Conservation (phyloP, 2,329 filamentous ascomycete species). For the Colletotrichum gloeosporioides region DNA sequence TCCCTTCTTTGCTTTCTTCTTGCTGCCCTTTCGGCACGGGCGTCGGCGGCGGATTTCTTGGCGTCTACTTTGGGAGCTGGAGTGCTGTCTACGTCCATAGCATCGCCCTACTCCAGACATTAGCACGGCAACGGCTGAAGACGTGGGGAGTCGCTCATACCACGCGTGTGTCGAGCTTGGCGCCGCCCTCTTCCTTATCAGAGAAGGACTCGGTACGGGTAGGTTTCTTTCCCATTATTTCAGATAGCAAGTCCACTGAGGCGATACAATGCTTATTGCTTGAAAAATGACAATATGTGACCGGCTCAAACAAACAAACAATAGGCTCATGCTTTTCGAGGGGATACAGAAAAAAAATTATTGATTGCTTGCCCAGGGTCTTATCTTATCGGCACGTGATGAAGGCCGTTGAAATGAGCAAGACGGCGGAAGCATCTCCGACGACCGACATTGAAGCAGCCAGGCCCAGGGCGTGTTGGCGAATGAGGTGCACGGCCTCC, state of each 20-base stretch:
- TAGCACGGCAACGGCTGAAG: not conserved
- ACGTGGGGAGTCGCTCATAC: slow-evolving; percentile 1
- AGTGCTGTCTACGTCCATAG: slow-evolving; percentile 13
- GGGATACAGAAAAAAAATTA: not conserved
- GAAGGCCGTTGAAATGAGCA: not conserved
- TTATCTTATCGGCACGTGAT: slow-evolving; percentile 20
- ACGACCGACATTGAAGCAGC: not conserved
- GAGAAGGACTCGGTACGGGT: slow-evolving; percentile 1
- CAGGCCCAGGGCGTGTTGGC: not conserved
- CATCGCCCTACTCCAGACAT: not conserved
- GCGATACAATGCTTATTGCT: not conserved
- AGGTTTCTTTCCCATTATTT: slow-evolving; percentile 4
- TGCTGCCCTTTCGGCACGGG: slow-evolving; percentile 15
- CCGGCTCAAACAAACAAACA: not conserved
- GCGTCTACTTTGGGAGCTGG: slow-evolving; percentile 1
- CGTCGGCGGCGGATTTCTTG: slow-evolving; percentile 6
- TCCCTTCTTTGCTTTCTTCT: slow-evolving; percentile 16
- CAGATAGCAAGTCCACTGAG: not conserved
- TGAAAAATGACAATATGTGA: not conserved
- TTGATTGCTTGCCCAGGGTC: not conserved
- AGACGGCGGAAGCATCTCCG: not conserved
- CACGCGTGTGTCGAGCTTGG: slow-evolving; percentile 4
- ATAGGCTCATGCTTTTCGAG: not conserved
- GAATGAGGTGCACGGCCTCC: not conserved
- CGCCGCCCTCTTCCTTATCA: slow-evolving; percentile 16